These are phyloP conservation scores for Pseudoturritis turrita DNA, from an alignment of 345 rosid species.

Conservation along the genomic window DNA sequence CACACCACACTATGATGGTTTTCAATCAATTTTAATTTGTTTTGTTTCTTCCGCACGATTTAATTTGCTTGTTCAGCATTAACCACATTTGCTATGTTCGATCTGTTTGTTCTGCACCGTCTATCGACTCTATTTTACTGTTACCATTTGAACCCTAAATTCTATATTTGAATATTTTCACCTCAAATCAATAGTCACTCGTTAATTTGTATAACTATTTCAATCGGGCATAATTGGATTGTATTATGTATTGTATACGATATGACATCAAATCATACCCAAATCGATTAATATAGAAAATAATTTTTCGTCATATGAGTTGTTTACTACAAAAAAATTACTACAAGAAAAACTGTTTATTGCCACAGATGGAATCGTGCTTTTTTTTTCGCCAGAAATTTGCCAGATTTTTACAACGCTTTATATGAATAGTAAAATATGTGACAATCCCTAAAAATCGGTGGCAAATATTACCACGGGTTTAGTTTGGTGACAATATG, in stretches of 20 bases:
- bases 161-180: background rate
- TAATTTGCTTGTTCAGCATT: no score
- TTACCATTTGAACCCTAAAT: background rate
- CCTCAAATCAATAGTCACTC: background rate
- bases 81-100: no score
- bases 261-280: background rate
- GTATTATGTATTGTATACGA: background rate
- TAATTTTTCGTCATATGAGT: background rate
- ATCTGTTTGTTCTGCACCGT: background rate
- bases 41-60: background rate
- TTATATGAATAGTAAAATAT: no score
- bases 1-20: background rate
- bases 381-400: no score
- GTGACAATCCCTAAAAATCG: no score
- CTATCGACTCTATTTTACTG: background rate
- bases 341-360: no score
- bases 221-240: no score
- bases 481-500: no score
- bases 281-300: background rate
- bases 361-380: no score
- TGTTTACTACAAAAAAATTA: no score
- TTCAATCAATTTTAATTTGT: background rate
- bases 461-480: no score
- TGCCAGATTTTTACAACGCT: no score
- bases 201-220: background rate